Evolutionary conservation across 768 basidiomycete species (phyloP).

Genomic region (Hortiboletus flavorubellus): DNA sequence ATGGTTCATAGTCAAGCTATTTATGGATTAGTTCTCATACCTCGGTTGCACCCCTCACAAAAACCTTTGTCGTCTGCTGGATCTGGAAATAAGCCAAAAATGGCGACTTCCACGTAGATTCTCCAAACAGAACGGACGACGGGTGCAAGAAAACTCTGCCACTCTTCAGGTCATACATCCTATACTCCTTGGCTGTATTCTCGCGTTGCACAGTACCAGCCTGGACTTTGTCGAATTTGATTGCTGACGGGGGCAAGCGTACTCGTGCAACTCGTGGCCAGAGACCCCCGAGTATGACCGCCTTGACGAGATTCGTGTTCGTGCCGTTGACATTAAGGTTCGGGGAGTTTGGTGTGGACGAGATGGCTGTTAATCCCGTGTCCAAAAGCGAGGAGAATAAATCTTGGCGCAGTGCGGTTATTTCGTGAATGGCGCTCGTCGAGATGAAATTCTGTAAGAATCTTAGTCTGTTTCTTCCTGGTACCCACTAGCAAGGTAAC

Average conservation of each 20-base stretch:
- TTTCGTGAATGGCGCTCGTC: slow-evolving; percentile 65
- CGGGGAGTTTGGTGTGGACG: slow-evolving; percentile 42
- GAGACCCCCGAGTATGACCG: slow-evolving; percentile 79
- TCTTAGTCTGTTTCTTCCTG: background rate
- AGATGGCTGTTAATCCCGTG: slow-evolving; percentile 62
- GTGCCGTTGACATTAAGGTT: slow-evolving; percentile 61
- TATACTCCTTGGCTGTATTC: slow-evolving; percentile 80
- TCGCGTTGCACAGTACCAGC: slow-evolving; percentile 83
- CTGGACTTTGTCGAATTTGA: slow-evolving; percentile 84
- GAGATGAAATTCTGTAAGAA: slow-evolving; percentile 78
- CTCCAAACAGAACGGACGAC: slow-evolving; percentile 71
- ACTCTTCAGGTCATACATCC: slow-evolving; percentile 66
- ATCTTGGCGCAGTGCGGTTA: slow-evolving; percentile 73
- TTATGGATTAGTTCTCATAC: slow-evolving; percentile 37
- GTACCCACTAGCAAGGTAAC: too few species aligned
- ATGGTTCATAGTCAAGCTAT: background rate
- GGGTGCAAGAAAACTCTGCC: slow-evolving; percentile 81
- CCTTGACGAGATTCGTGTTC: slow-evolving; percentile 77
- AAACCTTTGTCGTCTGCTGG: slow-evolving; percentile 78
- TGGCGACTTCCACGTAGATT: slow-evolving; percentile 68
- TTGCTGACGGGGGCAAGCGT: slow-evolving; percentile 64
- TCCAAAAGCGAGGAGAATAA: slow-evolving; percentile 67
- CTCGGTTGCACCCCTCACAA: slow-evolving; percentile 84
- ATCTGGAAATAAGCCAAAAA: slow-evolving; percentile 86
- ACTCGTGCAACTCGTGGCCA: slow-evolving; percentile 83